Conservation (phyloP, 2,329 filamentous ascomycete genomes). For the Penicillium sp. region DNA sequence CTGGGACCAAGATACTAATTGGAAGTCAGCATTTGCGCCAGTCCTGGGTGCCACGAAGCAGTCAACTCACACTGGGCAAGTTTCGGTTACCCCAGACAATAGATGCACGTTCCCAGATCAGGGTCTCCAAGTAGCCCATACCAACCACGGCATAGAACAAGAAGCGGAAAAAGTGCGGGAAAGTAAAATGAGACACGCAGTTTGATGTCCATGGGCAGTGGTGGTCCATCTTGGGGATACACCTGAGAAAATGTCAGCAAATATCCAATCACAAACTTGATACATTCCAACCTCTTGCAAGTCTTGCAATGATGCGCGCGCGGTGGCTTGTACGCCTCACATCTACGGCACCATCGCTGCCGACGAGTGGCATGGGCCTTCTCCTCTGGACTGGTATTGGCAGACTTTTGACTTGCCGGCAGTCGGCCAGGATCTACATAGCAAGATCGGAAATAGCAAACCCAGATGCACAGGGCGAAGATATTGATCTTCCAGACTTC, state of each 20-base stretch:
- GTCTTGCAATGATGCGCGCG: constrained; percentile 62
- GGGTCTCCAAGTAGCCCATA: constrained; percentile 54
- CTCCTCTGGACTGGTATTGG: constrained; percentile 17
- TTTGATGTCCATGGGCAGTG: constrained; percentile 65
- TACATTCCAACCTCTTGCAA: constrained; percentile 51
- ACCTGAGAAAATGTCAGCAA: constrained; percentile 39
- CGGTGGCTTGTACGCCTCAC: constrained; percentile 57
- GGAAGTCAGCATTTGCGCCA: constrained; percentile 1
- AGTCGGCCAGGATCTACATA: constrained; percentile 56
- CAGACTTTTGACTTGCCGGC: constrained; percentile 41
- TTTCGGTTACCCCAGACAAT: constrained; percentile 53
- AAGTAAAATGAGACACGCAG: constrained; percentile 61
- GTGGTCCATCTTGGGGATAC: constrained; percentile 63
- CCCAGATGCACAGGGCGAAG: constrained; percentile 52
- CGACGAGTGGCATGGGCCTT: constrained; percentile 25
- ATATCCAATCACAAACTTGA: background rate
- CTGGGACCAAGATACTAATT: constrained; percentile 56
- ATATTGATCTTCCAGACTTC: constrained; percentile 54
- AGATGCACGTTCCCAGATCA: constrained; percentile 50
- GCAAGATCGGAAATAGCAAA: constrained; percentile 58
- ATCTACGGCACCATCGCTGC: constrained; percentile 58
- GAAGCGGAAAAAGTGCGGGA: constrained; percentile 63
- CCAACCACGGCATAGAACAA: constrained; percentile 56
- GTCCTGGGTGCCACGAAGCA: background rate
- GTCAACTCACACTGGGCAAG: constrained; percentile 53